Conservation (phyloP, 495 filamentous ascomycete species). For the Tuber microsphaerosporum region DNA sequence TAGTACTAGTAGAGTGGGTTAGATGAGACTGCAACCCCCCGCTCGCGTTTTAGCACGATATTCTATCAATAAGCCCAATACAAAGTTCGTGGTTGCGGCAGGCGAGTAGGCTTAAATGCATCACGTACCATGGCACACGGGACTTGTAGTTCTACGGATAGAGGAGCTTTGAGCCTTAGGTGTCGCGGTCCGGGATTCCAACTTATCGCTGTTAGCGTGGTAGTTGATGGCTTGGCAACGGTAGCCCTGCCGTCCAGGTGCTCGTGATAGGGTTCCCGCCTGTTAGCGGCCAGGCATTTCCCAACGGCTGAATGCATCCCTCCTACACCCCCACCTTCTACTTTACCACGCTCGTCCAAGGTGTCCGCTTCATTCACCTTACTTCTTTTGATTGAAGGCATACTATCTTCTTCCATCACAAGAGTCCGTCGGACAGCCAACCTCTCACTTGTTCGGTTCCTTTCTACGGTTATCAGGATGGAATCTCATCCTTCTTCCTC, state of each 20-base stretch:
- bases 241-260: background rate
- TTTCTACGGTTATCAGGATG: background rate
- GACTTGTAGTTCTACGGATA: no score
- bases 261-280: background rate
- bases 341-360: background rate
- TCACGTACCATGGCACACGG: no score
- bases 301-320: background rate
- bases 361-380: background rate
- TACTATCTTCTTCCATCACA: background rate
- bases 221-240: background rate
- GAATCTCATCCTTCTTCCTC: slow-evolving; percentile 8
- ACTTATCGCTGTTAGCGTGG: background rate
- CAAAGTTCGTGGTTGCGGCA: no score
- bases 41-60: no score
- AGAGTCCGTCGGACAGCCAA: background rate
- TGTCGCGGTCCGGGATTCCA: no score
- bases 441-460: background rate
- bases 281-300: background rate
- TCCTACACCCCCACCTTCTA: background rate
- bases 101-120: no score
- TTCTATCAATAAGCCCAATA: no score
- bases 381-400: background rate
- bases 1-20: no score
- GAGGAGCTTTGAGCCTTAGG: no score
- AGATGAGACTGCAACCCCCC: no score